Evolutionary conservation across 768 basidiomycete genomes (phyloP).

Genomic region (Macrocybe gigantea): DNA sequence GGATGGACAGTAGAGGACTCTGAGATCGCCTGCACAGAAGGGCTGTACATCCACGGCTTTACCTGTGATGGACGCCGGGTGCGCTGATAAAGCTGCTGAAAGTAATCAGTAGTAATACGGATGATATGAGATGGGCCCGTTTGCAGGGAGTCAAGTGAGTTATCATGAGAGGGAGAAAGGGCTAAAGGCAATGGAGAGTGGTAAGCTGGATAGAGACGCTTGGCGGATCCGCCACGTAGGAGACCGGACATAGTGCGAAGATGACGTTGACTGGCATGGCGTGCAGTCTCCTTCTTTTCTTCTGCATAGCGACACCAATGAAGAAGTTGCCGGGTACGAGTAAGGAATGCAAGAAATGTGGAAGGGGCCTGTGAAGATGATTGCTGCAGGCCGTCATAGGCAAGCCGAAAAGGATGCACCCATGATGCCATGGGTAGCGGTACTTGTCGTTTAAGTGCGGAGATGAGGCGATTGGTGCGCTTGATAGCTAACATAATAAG

Average conservation of each 20-base stretch:
- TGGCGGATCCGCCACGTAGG: neutral
- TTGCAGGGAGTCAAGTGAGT: neutral
- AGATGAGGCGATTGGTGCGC: neutral
- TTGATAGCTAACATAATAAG: neutral
- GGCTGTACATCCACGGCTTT: slow-evolving; percentile 1
- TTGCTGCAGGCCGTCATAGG: neutral
- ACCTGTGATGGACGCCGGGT: neutral
- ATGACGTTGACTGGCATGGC: neutral
- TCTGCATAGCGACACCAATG: neutral
- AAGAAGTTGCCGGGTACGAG: neutral
- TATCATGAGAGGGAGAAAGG: neutral
- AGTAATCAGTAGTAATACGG: neutral
- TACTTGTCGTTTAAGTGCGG: too few species aligned
- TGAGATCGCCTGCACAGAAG: neutral
- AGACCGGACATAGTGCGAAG: neutral
- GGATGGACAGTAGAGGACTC: neutral
- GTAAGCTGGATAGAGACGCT: neutral
- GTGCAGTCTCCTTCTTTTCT: neutral
- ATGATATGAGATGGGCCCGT: neutral
- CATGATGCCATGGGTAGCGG: neutral
- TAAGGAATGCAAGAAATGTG: neutral
- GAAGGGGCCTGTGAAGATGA: neutral
- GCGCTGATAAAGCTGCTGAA: neutral
- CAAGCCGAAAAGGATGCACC: neutral
- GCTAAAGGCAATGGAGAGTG: neutral